Conservation (phyloP, 805 yeast genomes). For the Ogataea henricii region DNA sequence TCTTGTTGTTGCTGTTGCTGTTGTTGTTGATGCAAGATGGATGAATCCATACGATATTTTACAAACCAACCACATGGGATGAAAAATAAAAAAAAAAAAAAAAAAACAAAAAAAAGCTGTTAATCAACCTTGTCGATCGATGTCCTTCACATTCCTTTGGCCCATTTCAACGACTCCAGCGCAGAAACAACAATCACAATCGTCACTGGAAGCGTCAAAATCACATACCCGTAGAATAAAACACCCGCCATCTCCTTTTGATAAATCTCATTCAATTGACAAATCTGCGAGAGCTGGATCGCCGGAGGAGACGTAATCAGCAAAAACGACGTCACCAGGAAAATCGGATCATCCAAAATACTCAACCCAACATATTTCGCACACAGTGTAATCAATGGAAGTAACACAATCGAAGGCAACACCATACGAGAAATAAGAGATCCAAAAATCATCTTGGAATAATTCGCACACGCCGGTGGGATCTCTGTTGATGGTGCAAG, state of each 20-base stretch:
- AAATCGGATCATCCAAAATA: slow-evolving; percentile 79
- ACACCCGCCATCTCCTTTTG: slow-evolving; percentile 85
- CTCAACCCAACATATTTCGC: slow-evolving; percentile 67
- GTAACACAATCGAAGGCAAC: slow-evolving; percentile 64
- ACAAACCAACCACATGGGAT: slow-evolving; percentile 3
- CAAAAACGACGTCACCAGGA: slow-evolving; percentile 72
- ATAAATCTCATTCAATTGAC: slow-evolving; percentile 72
- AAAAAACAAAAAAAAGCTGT: not conserved
- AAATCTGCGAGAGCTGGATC: slow-evolving; percentile 77
- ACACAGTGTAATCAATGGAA: slow-evolving; percentile 65
- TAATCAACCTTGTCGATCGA: no score
- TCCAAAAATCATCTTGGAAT: slow-evolving; percentile 63
- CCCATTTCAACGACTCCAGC: slow-evolving; percentile 51
- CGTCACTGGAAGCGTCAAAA: slow-evolving; percentile 74
- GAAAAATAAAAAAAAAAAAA: not conserved
- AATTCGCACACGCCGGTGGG: slow-evolving; percentile 65
- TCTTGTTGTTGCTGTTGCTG: no score
- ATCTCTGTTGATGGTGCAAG: slow-evolving; percentile 67
- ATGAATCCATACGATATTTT: slow-evolving; percentile 4
- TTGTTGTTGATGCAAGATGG: slow-evolving; percentile 8
- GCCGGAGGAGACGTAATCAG: slow-evolving; percentile 83
- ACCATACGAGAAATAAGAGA: slow-evolving; percentile 78
- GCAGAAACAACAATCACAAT: slow-evolving; percentile 70
- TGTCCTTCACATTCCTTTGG: slow-evolving; percentile 16
- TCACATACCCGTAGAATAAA: slow-evolving; percentile 79